Base-by-base conservation (phyloP, 202 grass and related monocot species). In the Musa balbisiana region DNA sequence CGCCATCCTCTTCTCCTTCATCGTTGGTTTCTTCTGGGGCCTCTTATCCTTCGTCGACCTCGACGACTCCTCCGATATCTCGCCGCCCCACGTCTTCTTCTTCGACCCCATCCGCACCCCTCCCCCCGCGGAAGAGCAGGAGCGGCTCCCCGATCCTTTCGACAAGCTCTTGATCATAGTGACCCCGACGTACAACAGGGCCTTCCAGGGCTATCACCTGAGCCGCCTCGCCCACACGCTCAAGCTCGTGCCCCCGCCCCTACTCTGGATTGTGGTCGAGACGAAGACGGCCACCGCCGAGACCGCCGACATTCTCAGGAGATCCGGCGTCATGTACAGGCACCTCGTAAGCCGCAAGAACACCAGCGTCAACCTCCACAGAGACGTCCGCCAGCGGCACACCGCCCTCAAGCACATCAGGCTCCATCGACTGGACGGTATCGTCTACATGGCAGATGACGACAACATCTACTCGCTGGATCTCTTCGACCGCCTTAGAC, bases 141-240 rank as follows among this genome's bases (percentile, higher is more conserved):
- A 6, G 33, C 33, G 4, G 33, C 55, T 17, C 2, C 2, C 55
- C 12, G 15, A 56, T 56, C 55, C 55, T 19, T 19, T 56, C 55
- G 17, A 56, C 17, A 83, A 80, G 65, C 82, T 87, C 64, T 58
- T 87, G 53, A 78, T 90, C 52, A 70, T 84, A 10, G 87, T 90
- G 49, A 90, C 87, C 54, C 79, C 87, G 17, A 90, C 87, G 24
- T 80, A 73, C 52, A 77, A 82, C 25, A 83, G 80, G 52, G 85
- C 80, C 52, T 66, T 83, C 2, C 89, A 91, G 81, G 74, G 80
- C 17, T 91, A 88, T 85, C 64, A 83, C 89, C 81, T 91, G 80
- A 79, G 77, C 81, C 85, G 89, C 62, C 83, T 91, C 11, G 89
- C 80, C 3, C 89, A 91, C 62, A 85, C 89, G 14, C 83, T 91